Evolutionary conservation across 805 yeast species (phyloP), one percentile per base, ranked within the genome.

Genomic region (Nakazawaea laoshanensis): DNA sequence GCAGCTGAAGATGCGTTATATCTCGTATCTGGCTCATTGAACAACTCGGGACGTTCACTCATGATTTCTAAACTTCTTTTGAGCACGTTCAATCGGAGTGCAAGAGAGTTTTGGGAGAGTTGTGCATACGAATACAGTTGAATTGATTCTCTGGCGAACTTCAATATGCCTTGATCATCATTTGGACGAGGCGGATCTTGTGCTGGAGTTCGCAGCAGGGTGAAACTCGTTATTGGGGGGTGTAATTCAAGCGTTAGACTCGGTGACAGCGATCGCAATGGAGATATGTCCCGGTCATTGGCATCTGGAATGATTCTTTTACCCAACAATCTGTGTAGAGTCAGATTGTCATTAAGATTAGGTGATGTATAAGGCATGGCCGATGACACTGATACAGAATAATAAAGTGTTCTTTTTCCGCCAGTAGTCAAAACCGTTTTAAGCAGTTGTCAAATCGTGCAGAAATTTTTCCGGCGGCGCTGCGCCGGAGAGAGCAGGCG

Each of bases 91-190:
- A 85, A 55, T 36, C 95, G 61, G 30, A 83, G 69, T 0, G 92
- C 84, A 36, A 85, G 54, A 1, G 94, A 79, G 49, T 82, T 81
- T 7, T 88, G 92, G 1, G 89, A 77, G 36, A 84, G 57, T 34
- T 81, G 83, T 3, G 92, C 85, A 50, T 85, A 85, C 0, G 94
- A 83, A 49, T 81, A 85, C 2, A 94, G 81, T 50, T 82, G 88
- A 1, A 92, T 73, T 9, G 92, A 81, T 44, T 81, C 87, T 17
- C 76, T 74, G 4, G 89, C 86, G 47, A 84, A 79, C 40, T 65
- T 68, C 24, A 77, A 49, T 13, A 81, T 62, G 35, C 77, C 74
- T 7, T 29, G 19, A 3, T 7, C 12, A 10, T 31, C 18, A 1
- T n/a, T n/a, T n/a, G n/a, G n/a, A n/a, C n/a, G n/a, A n/a, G n/a